Base-by-base conservation (phyloP, 2,329 filamentous ascomycete genomes). In the Cladophialophora yegresii region DNA sequence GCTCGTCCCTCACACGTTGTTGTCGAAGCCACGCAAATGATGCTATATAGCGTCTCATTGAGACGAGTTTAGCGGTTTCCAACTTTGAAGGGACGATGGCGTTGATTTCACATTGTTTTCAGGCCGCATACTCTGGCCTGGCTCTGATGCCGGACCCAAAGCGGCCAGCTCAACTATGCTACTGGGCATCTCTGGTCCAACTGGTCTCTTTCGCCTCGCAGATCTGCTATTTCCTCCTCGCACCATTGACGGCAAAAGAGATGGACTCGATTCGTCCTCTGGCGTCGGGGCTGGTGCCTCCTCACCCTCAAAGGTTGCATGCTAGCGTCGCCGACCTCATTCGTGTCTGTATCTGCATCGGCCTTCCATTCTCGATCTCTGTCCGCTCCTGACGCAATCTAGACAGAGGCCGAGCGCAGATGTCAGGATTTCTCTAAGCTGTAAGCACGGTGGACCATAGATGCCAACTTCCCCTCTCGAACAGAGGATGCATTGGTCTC, bases 321-420 rank as follows among this genome's bases (percentile, higher is more conserved):
- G 22, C 20, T 26, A 16, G 4, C 20, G 13, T 20, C 13, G 9
- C 6, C 23, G 43, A 26, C 30, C 45, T 49, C 22, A 58, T 45
- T 30, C 23, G 28, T 50, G 55, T 13, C 22, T n/a, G 13, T 47
- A n/a, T 58, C 55, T 49, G 28, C 55, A 58, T 32, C 28, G 28
- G 16, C 55, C 40, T 8, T 58, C 55, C 5, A 49, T 26, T 16
- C 47, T 58, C 8, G 55, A 58, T 58, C 30, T 49, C 16, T 28
- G 16, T 23, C 55, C 55, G 30, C 40, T 58, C 12, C 20, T 50
- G 5, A 58, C 55, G 49, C 43, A 58, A 33, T 49, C 55, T 10
- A 58, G 55, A 32, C 43, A 58, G 26, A 58, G 23, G 22, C 55
- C 55, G n/a, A 30, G 43, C 12, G 28, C 43, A 23, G 26, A 20